These are phyloP conservation scores for Hortaea werneckii DNA, from an alignment of 2,329 filamentous ascomycete genomes.

Conservation along the genomic window DNA sequence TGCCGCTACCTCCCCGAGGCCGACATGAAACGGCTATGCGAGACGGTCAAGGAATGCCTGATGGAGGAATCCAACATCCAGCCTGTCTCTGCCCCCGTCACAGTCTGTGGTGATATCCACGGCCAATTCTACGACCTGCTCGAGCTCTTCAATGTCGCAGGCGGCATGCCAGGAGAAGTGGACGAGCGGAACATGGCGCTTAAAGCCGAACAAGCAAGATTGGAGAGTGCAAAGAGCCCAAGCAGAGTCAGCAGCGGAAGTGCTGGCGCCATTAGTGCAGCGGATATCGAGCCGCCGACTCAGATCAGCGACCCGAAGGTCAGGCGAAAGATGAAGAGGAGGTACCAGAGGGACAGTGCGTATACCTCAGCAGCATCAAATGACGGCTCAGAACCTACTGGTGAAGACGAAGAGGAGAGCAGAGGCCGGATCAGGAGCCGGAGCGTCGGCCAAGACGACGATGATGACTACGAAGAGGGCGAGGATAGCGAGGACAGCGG, in stretches of 20 bases:
- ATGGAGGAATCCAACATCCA: conserved; percentile 99
- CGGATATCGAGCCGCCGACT: conserved; percentile 82
- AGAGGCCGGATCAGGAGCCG: conserved; percentile 29
- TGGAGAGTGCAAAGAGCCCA: conserved; percentile 8
- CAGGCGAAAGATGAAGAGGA: conserved; percentile 66
- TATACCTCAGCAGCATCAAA: conserved; percentile 45
- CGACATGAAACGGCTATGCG: conserved; percentile 97
- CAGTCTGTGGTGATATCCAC: conserved; percentile 95
- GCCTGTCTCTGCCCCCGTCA: conserved; percentile 92
- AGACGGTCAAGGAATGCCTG: conserved; percentile 96
- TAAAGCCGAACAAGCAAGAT: neutral
- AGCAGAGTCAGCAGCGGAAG: conserved; percentile 3
- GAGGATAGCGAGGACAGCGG: conserved; percentile 35
- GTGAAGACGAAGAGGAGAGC: conserved; percentile 36
- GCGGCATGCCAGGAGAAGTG: conserved; percentile 81
- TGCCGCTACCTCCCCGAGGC: conserved; percentile 93
- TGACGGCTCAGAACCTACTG: conserved; percentile 23
- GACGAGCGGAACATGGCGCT: conserved; percentile 14
- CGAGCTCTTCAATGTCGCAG: conserved; percentile 91
- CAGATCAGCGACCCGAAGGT: conserved; percentile 81
- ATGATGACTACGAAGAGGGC: conserved; percentile 39
- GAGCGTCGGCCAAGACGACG: conserved; percentile 29
- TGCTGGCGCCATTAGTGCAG: conserved; percentile 66
- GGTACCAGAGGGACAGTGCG: conserved; percentile 40
- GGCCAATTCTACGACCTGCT: conserved; percentile 97